These are phyloP conservation scores for Poterioochromonas sp. DNA, from an alignment of 352 stramenopile species.

Conservation along the genomic window DNA sequence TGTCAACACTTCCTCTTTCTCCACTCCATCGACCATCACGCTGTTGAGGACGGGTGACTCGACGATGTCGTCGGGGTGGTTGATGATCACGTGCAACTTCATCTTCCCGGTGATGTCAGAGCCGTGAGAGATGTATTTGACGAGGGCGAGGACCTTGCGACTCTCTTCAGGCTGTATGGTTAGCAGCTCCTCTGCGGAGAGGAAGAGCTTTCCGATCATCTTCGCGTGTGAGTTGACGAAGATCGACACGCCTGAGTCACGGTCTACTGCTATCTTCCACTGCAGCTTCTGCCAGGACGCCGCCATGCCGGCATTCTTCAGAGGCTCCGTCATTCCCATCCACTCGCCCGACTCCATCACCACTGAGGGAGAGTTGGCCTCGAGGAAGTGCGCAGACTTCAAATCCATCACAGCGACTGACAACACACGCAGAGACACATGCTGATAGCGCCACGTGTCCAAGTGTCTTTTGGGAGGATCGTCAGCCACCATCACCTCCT, in stretches of 20 bases:
- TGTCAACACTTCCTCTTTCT: background rate
- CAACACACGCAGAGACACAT: background rate
- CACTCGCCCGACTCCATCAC: background rate
- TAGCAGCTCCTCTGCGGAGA: background rate
- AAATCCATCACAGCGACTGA: background rate
- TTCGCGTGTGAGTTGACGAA: background rate
- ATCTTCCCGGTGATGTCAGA: background rate
- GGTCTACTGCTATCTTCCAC: background rate
- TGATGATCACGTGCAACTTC: conserved; percentile 7
- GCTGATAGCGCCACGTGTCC: background rate
- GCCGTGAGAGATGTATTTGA: background rate
- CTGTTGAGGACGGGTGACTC: background rate
- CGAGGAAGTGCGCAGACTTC: background rate
- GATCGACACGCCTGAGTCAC: background rate
- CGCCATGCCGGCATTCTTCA: background rate
- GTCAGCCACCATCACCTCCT: background rate
- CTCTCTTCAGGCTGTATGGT: background rate
- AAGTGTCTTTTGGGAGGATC: background rate
- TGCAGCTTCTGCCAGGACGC: background rate
- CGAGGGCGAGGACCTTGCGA: background rate
- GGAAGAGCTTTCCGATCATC: background rate
- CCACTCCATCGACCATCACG: background rate
- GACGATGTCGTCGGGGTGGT: background rate
- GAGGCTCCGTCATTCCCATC: background rate
- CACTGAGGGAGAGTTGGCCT: background rate